These are phyloP conservation scores for Nicotiana otophora DNA, from an alignment of 257 asterid genomes.

Conservation along the genomic window DNA sequence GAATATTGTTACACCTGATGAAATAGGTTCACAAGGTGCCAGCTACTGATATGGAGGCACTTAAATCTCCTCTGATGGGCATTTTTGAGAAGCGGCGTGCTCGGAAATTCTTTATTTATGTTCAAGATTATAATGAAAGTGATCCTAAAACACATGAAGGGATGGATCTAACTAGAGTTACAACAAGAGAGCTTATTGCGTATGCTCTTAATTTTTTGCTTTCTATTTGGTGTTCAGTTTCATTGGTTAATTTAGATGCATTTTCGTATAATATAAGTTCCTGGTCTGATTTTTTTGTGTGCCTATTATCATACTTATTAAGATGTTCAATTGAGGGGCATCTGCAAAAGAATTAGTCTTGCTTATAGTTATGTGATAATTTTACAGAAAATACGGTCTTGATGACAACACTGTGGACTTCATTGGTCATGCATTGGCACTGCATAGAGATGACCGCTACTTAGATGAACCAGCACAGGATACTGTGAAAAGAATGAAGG, in stretches of 20 bases:
- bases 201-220: conserved; percentile 25
- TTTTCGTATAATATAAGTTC: neutral
- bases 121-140: conserved; percentile 75
- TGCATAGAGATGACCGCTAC: conserved; percentile 84
- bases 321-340: neutral
- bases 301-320: neutral
- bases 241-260: neutral
- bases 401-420: conserved; percentile 92
- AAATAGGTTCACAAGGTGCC: conserved; percentile 97
- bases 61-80: conserved; percentile 97
- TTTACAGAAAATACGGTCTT: conserved; percentile 81
- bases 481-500: conserved; percentile 89
- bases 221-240: neutral
- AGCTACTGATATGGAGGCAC: conserved; percentile 96
- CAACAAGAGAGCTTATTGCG: conserved; percentile 81
- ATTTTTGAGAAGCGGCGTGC: conserved; percentile 97
- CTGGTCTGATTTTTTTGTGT: neutral
- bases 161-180: conserved; percentile 83
- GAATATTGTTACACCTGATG: conserved; percentile 2
- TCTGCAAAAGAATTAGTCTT: neutral
- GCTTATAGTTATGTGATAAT: neutral
- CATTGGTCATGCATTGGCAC: conserved; percentile 88
- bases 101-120: conserved; percentile 84
- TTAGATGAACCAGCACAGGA: conserved; percentile 83
- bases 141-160: conserved; percentile 89